Evolutionary conservation across 176 grass and related monocot species (phyloP).

Genomic region (Dendrocalamus sinicus): DNA sequence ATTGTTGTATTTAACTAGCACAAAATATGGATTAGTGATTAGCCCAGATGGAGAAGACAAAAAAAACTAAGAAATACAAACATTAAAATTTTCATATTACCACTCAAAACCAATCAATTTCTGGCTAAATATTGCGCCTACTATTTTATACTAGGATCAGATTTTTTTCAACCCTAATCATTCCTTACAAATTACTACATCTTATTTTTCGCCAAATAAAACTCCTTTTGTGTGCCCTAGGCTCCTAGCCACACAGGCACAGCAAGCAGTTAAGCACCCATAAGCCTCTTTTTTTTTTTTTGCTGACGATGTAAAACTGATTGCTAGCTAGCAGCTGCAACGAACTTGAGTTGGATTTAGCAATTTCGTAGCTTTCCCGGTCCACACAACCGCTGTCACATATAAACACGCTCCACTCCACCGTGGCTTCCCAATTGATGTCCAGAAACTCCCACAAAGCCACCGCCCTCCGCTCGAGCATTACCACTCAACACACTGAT

Average conservation of each 20-base stretch:
- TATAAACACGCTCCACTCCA: conserved; percentile 39
- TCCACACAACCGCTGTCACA: not conserved
- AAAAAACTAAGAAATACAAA: too few relatives aligned
- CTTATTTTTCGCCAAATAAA: too few relatives aligned
- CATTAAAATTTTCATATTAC: not conserved
- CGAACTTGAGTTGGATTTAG: too few relatives aligned
- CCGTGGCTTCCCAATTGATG: not conserved
- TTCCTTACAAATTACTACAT: not conserved
- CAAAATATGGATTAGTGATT: not conserved
- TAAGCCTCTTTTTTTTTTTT: too few relatives aligned
- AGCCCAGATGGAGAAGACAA: not conserved
- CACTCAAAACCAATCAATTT: not conserved
- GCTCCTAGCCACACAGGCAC: too few relatives aligned
- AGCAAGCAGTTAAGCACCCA: too few relatives aligned
- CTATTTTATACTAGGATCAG: not conserved
- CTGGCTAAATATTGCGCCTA: not conserved
- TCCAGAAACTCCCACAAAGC: not conserved
- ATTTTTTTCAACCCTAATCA: not conserved
- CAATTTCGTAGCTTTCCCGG: too few relatives aligned
- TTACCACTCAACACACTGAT: not conserved
- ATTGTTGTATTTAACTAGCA: not conserved
- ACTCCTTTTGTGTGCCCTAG: too few relatives aligned
- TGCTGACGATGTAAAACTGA: too few relatives aligned
- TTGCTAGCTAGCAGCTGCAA: too few relatives aligned
- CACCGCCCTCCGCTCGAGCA: not conserved